Evolutionary conservation across 345 rosid species (phyloP), one percentile per base, ranked within the genome.

Genomic region (Mallotus nudiflorus): DNA sequence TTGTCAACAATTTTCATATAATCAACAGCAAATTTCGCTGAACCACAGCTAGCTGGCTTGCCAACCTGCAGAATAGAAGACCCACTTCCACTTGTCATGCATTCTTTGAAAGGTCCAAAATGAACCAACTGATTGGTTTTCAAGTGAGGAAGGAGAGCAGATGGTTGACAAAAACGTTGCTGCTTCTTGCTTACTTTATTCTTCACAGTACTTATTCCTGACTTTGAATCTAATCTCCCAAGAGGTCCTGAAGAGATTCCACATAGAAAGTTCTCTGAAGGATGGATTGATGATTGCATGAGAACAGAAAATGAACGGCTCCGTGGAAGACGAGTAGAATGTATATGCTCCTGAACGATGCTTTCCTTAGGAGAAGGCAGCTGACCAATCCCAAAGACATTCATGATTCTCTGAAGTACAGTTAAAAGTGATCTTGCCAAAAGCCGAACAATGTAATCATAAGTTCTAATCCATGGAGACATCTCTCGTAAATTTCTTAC

Each of bases 401-500:
- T 49, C 68, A 80, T 84, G 55, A 84, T 77, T 78, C 88, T 84
- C 77, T 81, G 85, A 28, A 87, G 73, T 73, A 87, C 35, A 4
- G 94, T 81, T 50, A 85, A 73, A 75, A 87, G 85, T 8, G 94
- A 85, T 71, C 85, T 82, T 42, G 85, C 77, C 49, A 89, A 62
- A 69, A 87, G 85, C 52, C 87, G 81, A 46, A 84, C 88, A 51
- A 60, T 42, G 40, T 87, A 84, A 75, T 89, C 94, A 61, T 84
- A 83, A 50, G 84, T 85, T 82, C 83, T 71, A 79, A 57, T 64
- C 89, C 89, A 85, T 0, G 86, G 90, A 39, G 88, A 87, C 78
- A 82, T 80, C 49, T 87, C 90, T 9, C 78, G 85, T 19, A 87
- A 72, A 78, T 75, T 81, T 67, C 67, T 84, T 46, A 89, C 88